Evolutionary conservation across 2,329 filamentous ascomycete species (phyloP), one percentile per base, ranked within the genome.

Genomic region (Fusarium equiseti): DNA sequence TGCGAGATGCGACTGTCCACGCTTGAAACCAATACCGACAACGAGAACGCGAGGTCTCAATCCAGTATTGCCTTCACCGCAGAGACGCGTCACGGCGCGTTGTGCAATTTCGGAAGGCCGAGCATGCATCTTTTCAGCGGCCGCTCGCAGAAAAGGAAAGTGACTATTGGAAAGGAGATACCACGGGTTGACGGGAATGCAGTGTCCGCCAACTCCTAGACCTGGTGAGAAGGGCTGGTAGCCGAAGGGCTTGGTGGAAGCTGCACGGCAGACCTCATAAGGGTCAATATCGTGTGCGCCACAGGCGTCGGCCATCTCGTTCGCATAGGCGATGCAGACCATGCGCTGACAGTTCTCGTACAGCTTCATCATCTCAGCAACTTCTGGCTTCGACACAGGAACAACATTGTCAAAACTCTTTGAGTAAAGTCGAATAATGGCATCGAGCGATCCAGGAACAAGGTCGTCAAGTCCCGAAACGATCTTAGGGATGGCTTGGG

Each of bases 301-400:
- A 57, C 85, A 87, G 9, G 86, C 85, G 67, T 88, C 84, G 2
- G 85, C 85, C 83, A 88, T 87, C 66, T 88, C 86, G 68, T 88
- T 88, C 59, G 82, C 85, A 59, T 85, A 88, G 1, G 86, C 85
- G 35, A 87, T 86, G 71, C 81, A 81, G 15, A 88, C 78, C 83
- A 87, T 87, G 3, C 86, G 81, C 73, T 88, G 85, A 72, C 86
- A 88, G 73, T 88, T 88, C 64, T 88, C 86, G 71, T 87, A 88
- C 15, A 88, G 77, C 76, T 88, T 88, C 66, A 83, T 85, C 84
- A 88, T 87, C 75, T 88, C 86, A 3, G 86, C 86, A 2, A 87
- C 85, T 70, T 88, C 86, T 3, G 86, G 85, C 31, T 76, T 77
- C 13, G 84, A 85, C 31, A 88, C 85, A 0, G 83, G 80, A 9